These are phyloP conservation scores for Penicillium glabrum DNA, from an alignment of 2,329 filamentous ascomycete species.

Conservation along the genomic window DNA sequence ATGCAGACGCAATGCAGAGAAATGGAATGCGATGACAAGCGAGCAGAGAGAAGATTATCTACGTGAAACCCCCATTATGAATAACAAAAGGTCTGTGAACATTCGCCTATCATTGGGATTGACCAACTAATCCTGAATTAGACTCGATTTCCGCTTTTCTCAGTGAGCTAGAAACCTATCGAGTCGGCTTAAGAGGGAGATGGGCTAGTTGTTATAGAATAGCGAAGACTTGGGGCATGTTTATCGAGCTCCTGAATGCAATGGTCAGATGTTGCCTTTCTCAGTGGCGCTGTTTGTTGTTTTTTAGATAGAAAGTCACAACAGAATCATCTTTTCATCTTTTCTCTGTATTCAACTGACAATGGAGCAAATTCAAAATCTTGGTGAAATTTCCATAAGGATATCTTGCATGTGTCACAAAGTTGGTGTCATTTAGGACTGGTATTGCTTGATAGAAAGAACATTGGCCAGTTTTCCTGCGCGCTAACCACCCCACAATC, in stretches of 20 bases:
- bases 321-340: no score
- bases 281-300: no score
- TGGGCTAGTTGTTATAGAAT: not conserved
- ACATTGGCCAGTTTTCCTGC: no score
- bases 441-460: not conserved
- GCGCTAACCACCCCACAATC: not conserved
- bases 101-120: not conserved
- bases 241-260: no score
- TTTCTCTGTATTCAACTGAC: no score
- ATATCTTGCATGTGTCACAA: not conserved
- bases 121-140: constrained; percentile 12
- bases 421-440: not conserved
- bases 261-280: no score
- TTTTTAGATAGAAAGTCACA: no score
- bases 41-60: constrained; percentile 39
- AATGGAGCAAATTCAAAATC: no score
- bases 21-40: constrained; percentile 42
- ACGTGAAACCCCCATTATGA: constrained; percentile 36
- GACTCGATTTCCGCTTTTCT: constrained; percentile 40
- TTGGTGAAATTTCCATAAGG: no score
- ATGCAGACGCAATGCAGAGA: constrained; percentile 31
- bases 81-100: constrained; percentile 43
- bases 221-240: no score
- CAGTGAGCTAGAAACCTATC: constrained; percentile 17
- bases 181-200: not conserved